Percentiles rank a stretch among this genome's conserved stretches.
Evolutionary conservation across 306 rosid species (phyloP).

Genomic region (Calophaca sinica): DNA sequence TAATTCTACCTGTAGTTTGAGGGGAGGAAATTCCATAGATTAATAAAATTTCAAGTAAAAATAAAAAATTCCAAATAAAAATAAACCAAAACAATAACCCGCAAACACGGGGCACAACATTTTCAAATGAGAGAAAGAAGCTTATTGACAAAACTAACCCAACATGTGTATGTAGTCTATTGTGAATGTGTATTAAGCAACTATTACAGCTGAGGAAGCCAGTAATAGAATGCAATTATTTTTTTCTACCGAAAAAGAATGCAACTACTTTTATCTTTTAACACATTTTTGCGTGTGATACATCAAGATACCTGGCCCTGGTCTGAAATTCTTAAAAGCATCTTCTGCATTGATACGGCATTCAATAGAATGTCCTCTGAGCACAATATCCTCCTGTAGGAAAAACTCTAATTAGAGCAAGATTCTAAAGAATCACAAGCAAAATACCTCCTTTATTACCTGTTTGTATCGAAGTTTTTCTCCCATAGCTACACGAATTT

Average conservation of each 20-base stretch:
- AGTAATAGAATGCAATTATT: constrained; percentile 24
- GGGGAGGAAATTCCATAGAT: constrained; percentile 30
- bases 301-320: constrained; percentile 84
- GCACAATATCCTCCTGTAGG: constrained; percentile 89
- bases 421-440: constrained; percentile 36
- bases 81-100: neutral
- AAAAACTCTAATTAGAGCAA: constrained; percentile 41
- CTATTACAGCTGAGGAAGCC: constrained; percentile 9
- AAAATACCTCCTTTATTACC: constrained; percentile 57
- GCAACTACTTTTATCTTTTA: neutral
- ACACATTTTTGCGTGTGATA: constrained; percentile 27
- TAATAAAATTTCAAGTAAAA: constrained; percentile 1
- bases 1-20: constrained; percentile 85
- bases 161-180: neutral
- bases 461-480: constrained; percentile 83
- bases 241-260: too few species aligned
- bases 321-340: constrained; percentile 95
- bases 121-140: constrained; percentile 32
- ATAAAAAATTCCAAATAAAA: neutral
- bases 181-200: neutral
- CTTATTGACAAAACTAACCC: constrained; percentile 16
- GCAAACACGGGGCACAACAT: constrained; percentile 26
- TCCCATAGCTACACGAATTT: constrained; percentile 93
- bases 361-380: constrained; percentile 96
- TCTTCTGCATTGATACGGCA: constrained; percentile 99